These are phyloP conservation scores for Syzygium grande DNA, from an alignment of 345 rosid species.

Conservation along the genomic window DNA sequence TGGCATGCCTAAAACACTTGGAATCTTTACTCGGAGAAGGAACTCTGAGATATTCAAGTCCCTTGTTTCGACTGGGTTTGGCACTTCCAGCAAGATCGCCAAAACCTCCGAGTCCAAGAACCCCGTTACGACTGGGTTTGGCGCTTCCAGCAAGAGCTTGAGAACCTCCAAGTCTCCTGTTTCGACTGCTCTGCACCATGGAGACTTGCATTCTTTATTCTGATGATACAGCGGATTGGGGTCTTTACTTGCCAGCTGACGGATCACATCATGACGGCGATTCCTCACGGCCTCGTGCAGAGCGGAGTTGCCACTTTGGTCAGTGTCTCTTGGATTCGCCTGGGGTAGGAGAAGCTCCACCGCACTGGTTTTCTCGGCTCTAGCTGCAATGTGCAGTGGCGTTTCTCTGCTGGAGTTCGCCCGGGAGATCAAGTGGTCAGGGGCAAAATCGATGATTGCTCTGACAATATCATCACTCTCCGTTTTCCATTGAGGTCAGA, in stretches of 20 bases:
- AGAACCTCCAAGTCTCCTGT: not conserved
- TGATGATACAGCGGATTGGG: rapidly evolving
- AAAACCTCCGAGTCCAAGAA: too few species aligned
- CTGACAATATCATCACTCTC: not conserved
- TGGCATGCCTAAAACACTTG: too few species aligned
- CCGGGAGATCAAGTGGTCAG: not conserved
- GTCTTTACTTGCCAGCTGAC: not conserved
- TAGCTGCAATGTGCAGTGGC: not conserved
- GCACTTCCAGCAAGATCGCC: too few species aligned
- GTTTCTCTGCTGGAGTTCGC: not conserved
- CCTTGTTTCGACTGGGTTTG: too few species aligned
- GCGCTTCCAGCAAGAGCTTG: not conserved
- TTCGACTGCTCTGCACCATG: not conserved
- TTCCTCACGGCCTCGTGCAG: not conserved
- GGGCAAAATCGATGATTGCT: not conserved
- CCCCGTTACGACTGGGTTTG: too few species aligned
- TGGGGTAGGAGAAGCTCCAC: not conserved
- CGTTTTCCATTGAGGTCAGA: not conserved
- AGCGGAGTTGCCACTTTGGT: not conserved
- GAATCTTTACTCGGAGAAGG: too few species aligned
- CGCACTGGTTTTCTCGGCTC: not conserved
- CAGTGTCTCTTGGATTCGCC: not conserved
- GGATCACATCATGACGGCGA: not conserved
- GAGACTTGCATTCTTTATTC: not conserved
- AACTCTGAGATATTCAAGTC: too few species aligned